Conservation (phyloP, 2,329 filamentous ascomycete species). For the Phialocephala sp. region DNA sequence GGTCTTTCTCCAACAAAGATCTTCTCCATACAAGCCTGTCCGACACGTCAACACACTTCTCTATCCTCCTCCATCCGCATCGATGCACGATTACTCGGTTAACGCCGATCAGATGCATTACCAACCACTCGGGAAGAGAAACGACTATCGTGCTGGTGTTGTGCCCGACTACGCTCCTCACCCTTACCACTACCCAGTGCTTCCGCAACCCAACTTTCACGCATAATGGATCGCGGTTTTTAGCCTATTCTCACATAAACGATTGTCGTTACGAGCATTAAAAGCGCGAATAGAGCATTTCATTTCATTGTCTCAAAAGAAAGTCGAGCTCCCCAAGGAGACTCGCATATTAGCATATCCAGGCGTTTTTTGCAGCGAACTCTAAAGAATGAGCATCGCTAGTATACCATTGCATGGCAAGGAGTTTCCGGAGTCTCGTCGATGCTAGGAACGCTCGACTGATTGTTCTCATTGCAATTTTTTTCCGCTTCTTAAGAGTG, state of each 20-base stretch:
- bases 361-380: conserved; percentile 34
- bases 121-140: conserved; percentile 73
- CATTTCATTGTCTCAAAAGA: conserved; percentile 27
- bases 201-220: conserved; percentile 45
- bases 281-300: conserved; percentile 20
- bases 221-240: conserved; percentile 30
- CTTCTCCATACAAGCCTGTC: conserved; percentile 91
- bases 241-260: not conserved
- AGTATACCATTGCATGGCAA: conserved; percentile 36
- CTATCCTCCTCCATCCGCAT: conserved; percentile 81
- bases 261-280: not conserved
- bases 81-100: conserved; percentile 76
- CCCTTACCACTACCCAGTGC: conserved; percentile 37
- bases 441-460: conserved; percentile 25
- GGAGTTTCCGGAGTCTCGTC: conserved; percentile 31
- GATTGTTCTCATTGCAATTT: conserved; percentile 21
- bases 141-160: conserved; percentile 71
- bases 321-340: conserved; percentile 27
- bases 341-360: conserved; percentile 30
- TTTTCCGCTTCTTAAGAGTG: conserved; percentile 3
- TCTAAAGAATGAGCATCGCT: conserved; percentile 26
- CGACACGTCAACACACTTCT: conserved; percentile 89
- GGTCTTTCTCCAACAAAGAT: conserved; percentile 83
- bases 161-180: conserved; percentile 62
- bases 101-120: conserved; percentile 77